phyloP scores from a whole-genome alignment of 768 basidiomycete genomes.

The Rhodotorula paludigena region DNA sequence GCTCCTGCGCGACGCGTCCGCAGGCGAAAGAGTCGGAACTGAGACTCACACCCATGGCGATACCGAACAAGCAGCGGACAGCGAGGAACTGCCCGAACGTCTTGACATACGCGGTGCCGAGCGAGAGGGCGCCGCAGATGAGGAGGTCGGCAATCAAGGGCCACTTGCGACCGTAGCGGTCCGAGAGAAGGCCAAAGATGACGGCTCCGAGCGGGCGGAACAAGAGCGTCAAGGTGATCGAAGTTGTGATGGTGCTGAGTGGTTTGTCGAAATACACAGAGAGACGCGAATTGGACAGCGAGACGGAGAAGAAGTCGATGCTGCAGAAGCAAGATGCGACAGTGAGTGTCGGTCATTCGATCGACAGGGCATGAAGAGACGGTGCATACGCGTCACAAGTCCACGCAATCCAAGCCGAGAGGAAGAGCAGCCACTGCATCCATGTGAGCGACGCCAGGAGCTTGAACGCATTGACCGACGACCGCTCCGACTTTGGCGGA shows the following conservation, averaged over 20 bases:
- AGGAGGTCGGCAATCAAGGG: constrained; percentile 73
- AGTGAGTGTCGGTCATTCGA: not conserved
- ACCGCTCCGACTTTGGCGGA: constrained; percentile 11
- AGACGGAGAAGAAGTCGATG: constrained; percentile 56
- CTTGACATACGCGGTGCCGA: constrained; percentile 73
- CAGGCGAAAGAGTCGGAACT: not conserved
- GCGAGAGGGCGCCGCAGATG: constrained; percentile 59
- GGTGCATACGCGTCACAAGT: constrained; percentile 80
- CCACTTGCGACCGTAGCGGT: constrained; percentile 91
- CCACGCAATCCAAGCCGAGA: constrained; percentile 72
- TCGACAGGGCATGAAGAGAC: not conserved
- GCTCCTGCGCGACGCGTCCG: no score
- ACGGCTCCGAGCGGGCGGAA: constrained; percentile 65
- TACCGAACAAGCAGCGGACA: constrained; percentile 58
- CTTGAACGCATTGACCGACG: constrained; percentile 5
- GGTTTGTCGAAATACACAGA: constrained; percentile 43
- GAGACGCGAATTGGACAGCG: constrained; percentile 46
- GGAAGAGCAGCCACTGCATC: constrained; percentile 46
- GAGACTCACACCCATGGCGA: constrained; percentile 32
- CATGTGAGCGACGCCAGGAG: constrained; percentile 41
- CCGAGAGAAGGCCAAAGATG: constrained; percentile 76
- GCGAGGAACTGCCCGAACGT: constrained; percentile 75
- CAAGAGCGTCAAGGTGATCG: constrained; percentile 81
- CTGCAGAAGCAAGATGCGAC: no score
- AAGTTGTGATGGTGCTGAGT: constrained; percentile 33